Base-by-base conservation (phyloP, 805 yeast species). In the Sugiyamaella qingdaonensis region DNA sequence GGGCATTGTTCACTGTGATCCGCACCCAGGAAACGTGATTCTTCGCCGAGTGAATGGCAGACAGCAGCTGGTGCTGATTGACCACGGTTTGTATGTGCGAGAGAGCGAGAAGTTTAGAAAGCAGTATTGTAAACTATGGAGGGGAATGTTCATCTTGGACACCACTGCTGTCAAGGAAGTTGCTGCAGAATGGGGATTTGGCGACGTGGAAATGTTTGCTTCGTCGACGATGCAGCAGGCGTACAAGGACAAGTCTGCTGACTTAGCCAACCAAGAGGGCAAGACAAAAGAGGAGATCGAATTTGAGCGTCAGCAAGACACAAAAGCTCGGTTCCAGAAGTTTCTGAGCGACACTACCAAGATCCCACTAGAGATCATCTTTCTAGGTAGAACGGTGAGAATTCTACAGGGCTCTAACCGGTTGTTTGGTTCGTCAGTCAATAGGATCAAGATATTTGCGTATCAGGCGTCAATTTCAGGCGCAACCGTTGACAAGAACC, bases 11-110 rank as follows among this genome's bases (percentile, higher is more conserved):
- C 90, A 85, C 64, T 79, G 87, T 50, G 91, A 85, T 63, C 88
- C 92, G 10, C 95, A 86, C 61, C 94, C 94, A 1, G 95, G 95
- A 4, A 87, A 86, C 64, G 67, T 87, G 58, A 64, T 87, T 52
- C 80, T 82, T 2, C 69, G 90, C 36, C 58, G 62, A 36, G 51
- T 58, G 19, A 47, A 46, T n/a, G 48, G 52, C 9, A 42, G 49
- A 16, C 62, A 65, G 56, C 70, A 85, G 61, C 68, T 85, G 35
- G 89, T 87, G 29, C 71, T 86, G 47, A 67, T 86, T 44, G 95
- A 86, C 64, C 92, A 86, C 64, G 95, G 95, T 0, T 70, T 87
- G 24, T 86, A 85, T 61, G 79, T 85, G 18, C 68, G 73, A 18
- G 75, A 85, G 54, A 68, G 74, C 1, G 78, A 72, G 7, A 64